phyloP scores from a whole-genome alignment of 306 rosid genomes.

The Aeschynomene evenia region DNA sequence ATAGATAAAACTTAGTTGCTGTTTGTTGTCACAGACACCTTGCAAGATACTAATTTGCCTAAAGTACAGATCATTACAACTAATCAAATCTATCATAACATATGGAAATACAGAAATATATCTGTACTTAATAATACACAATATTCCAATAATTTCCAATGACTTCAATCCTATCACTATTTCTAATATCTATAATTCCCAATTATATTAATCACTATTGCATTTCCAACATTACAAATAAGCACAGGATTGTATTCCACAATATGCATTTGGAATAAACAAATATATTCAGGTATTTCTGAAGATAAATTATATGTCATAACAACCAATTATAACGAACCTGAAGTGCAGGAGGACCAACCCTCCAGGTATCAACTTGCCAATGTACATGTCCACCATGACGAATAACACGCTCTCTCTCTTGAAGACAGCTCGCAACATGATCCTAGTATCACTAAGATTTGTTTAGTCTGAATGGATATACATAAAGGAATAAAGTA shows the following conservation, averaged over 20 bases:
- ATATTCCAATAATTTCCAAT: no score
- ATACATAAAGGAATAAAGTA: neutral
- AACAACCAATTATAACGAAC: slow-evolving; percentile 39
- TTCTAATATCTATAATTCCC: neutral
- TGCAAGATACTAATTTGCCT: no score
- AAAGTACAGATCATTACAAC: no score
- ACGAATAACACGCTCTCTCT: slow-evolving; percentile 75
- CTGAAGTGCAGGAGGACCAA: slow-evolving; percentile 96
- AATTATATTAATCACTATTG: neutral
- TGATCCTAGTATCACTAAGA: slow-evolving; percentile 64
- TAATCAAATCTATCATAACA: no score
- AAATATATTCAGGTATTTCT: neutral
- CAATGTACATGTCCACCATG: slow-evolving; percentile 79
- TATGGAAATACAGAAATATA: no score
- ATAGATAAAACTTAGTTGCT: no score
- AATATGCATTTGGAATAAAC: slow-evolving; percentile 24
- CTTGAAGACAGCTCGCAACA: slow-evolving; percentile 82
- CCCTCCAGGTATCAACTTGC: slow-evolving; percentile 96
- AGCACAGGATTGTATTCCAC: neutral
- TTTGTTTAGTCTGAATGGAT: slow-evolving; percentile 19
- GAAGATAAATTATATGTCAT: neutral
- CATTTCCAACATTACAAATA: neutral
- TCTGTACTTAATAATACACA: no score
- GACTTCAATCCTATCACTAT: no score
- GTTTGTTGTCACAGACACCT: no score